phyloP scores from a whole-genome alignment of 805 yeast species.

The Kurtzmaniella fragi region DNA sequence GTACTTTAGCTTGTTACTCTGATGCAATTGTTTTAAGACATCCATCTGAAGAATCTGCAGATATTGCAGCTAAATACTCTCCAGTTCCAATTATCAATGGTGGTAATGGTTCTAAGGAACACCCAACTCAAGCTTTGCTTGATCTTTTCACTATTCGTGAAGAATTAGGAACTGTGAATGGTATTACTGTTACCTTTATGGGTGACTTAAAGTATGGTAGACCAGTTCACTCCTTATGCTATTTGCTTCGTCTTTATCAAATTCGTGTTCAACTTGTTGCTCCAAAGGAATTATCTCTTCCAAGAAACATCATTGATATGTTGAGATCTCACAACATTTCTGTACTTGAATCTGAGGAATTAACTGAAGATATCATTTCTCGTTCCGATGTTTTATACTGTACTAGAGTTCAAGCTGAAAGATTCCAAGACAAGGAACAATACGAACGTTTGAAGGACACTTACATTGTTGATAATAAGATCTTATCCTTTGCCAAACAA shows the following conservation, averaged over 20 bases:
- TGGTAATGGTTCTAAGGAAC: constrained; percentile 97
- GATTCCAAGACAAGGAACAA: constrained; percentile 72
- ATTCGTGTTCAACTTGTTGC: constrained; percentile 89
- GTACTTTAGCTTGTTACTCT: constrained; percentile 91
- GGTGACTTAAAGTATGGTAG: constrained; percentile 98
- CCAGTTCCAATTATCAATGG: constrained; percentile 97
- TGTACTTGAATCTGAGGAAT: constrained; percentile 64
- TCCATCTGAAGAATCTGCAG: constrained; percentile 88
- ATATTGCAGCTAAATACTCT: constrained; percentile 91
- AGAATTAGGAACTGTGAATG: constrained; percentile 97
- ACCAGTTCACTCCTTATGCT: constrained; percentile 95
- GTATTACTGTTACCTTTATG: constrained; percentile 96
- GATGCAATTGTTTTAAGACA: constrained; percentile 98
- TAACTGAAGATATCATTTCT: constrained; percentile 81
- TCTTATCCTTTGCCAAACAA: constrained; percentile 87
- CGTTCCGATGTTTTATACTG: constrained; percentile 94
- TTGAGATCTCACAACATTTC: constrained; percentile 65
- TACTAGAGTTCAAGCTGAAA: constrained; percentile 96
- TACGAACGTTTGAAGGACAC: constrained; percentile 87
- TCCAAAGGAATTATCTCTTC: constrained; percentile 84
- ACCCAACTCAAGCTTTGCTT: constrained; percentile 97
- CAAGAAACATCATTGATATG: constrained; percentile 65
- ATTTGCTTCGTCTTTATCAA: constrained; percentile 85
- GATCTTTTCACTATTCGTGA: constrained; percentile 98
- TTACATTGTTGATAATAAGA: constrained; percentile 88